Conservation (phyloP, 768 basidiomycete genomes). For the Naematelia aurantialba region DNA sequence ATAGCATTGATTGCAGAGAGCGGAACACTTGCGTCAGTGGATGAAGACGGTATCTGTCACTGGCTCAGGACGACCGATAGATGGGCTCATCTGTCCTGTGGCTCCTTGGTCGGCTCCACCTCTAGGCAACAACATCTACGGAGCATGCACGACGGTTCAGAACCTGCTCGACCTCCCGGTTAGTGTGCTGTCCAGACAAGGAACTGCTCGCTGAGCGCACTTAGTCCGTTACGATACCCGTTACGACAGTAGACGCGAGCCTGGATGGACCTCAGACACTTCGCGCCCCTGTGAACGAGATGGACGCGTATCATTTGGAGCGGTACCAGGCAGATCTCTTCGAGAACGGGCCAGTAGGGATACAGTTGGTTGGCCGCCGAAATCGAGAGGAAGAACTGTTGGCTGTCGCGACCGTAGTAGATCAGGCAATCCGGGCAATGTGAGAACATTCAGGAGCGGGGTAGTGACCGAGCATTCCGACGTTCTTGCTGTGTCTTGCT, state of each 20-base stretch:
- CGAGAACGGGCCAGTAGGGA: background rate
- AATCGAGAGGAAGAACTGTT: slow-evolving; percentile 6
- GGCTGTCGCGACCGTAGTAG: background rate
- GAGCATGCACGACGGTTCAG: background rate
- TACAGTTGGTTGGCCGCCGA: slow-evolving; percentile 7
- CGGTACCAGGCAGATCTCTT: background rate
- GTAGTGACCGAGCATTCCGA: no score
- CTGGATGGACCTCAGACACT: background rate
- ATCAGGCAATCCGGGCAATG: background rate
- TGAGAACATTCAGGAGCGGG: no score
- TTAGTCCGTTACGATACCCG: background rate
- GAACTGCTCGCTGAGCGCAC: background rate
- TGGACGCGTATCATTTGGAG: background rate
- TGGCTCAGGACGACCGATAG: slow-evolving; percentile 2
- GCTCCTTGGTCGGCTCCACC: slow-evolving; percentile 4
- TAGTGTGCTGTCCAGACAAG: background rate
- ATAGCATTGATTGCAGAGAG: background rate
- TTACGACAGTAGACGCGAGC: background rate
- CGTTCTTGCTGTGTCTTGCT: no score
- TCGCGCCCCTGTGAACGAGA: background rate
- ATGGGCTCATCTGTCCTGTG: slow-evolving; percentile 7
- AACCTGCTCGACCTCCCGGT: slow-evolving; percentile 9
- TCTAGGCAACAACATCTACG: background rate
- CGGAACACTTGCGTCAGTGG: background rate
- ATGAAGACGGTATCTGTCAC: background rate